phyloP scores from a whole-genome alignment of 1,139 yeast genomes.

The Waltiozyma sp. region DNA sequence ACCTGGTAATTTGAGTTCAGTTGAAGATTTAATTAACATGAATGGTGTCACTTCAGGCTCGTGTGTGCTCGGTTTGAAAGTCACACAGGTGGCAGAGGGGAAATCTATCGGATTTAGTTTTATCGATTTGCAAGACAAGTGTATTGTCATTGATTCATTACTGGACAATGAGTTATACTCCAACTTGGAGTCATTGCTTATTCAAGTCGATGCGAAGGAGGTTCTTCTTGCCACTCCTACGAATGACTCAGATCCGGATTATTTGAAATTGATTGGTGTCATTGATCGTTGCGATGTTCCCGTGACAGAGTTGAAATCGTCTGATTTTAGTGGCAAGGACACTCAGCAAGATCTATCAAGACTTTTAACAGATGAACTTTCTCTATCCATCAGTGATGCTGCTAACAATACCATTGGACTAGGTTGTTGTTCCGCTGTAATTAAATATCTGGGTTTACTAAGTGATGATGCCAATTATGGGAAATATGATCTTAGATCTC shows the following conservation, averaged over 20 bases:
- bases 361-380: constrained; percentile 41
- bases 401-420: constrained; percentile 28
- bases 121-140: constrained; percentile 59
- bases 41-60: constrained; percentile 48
- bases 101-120: constrained; percentile 69
- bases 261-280: constrained; percentile 42
- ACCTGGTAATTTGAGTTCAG: constrained; percentile 81
- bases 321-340: constrained; percentile 39
- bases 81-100: constrained; percentile 33
- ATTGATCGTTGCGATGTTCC: constrained; percentile 70
- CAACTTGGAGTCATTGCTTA: constrained; percentile 71
- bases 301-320: constrained; percentile 45
- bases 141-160: constrained; percentile 68
- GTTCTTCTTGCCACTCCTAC: constrained; percentile 47
- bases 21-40: constrained; percentile 59
- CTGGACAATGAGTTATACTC: constrained; percentile 81
- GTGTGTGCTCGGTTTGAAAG: constrained; percentile 64
- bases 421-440: constrained; percentile 50
- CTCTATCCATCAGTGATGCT: constrained; percentile 48
- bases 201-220: constrained; percentile 86
- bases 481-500: constrained; percentile 43
- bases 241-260: constrained; percentile 30
- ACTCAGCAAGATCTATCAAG: constrained; percentile 67
- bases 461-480: constrained; percentile 45
- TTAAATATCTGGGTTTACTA: constrained; percentile 53